Evolutionary conservation across 2,329 filamentous ascomycete species (phyloP), one percentile per base, ranked within the genome.

Genomic region (Colletotrichum trifolii): DNA sequence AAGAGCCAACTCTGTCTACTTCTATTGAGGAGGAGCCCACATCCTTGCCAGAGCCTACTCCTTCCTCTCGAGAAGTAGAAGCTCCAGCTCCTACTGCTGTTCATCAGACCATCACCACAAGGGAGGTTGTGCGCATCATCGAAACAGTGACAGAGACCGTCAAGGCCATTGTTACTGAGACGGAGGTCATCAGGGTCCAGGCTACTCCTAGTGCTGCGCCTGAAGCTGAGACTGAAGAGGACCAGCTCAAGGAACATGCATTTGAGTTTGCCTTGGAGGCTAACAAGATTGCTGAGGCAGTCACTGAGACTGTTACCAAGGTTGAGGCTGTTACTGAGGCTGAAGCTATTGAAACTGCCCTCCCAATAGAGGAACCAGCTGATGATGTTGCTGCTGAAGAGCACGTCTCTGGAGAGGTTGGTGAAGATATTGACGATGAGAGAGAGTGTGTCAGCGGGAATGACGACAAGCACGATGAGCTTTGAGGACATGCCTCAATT

Each of bases 91-190:
- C 55, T 8, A n/a, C 38, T 9, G 50, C 47, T 7, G 64, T 71
- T 2, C 70, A 68, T 3, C 70, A 75, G 54, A 73, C 69, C 1
- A 69, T 74, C 13, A 72, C 70, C 15, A 69, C 73, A 50, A 73
- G 70, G 45, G 75, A 71, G 52, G 66, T 74, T 0, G 71, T 79
- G 10, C 72, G 71, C 2, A 68, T 79, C 6, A 70, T 79, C 9
- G 74, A 79, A 66, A 77, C 73, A 2, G 70, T 76, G n/a, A 76
- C 74, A 1, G 64, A 75, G 68, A 67, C 67, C 3, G 57, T 64
- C 54, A 67, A 67, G 56, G 64, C 56, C 33, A 57, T 68, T 8
- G 67, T 69, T 8, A 70, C 69, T 0, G 74, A 79, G 64, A 78
- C 73, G 1, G 67, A 71, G 47, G 61, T 64, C 36, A 57, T 69